Conservation (phyloP, 2,329 filamentous ascomycete species). For the Colletotrichum spinosum region DNA sequence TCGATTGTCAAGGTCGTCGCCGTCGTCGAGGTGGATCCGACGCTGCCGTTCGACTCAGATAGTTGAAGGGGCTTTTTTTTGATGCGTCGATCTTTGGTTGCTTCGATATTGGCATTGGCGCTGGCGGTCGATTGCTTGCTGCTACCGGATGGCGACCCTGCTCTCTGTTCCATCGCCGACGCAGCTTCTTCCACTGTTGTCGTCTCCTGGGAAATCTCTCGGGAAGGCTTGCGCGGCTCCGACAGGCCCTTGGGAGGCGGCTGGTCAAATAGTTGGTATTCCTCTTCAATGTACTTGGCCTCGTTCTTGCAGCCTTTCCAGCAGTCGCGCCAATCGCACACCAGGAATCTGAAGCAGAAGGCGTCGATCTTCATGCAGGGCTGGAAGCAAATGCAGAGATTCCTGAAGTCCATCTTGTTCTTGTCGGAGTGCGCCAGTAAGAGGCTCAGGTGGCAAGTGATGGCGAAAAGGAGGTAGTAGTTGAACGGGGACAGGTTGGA, state of each 20-base stretch:
- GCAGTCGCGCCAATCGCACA: slow-evolving; percentile 95
- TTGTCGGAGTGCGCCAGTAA: slow-evolving; percentile 91
- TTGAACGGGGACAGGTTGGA: slow-evolving; percentile 96
- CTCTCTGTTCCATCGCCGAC: slow-evolving; percentile 40
- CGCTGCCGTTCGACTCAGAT: slow-evolving; percentile 57
- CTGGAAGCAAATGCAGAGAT: slow-evolving; percentile 96
- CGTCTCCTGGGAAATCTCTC: slow-evolving; percentile 32
- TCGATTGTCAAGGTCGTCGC: slow-evolving; percentile 60
- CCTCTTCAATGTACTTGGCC: slow-evolving; percentile 79
- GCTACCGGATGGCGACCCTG: slow-evolving; percentile 72
- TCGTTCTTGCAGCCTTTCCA: slow-evolving; percentile 98
- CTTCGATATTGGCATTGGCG: slow-evolving; percentile 47
- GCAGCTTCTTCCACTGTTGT: slow-evolving; percentile 39
- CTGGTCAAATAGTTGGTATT: slow-evolving; percentile 71
- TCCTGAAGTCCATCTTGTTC: slow-evolving; percentile 98
- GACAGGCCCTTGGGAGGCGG: slow-evolving; percentile 64
- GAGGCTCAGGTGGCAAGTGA: slow-evolving; percentile 94
- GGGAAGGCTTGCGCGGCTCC: slow-evolving; percentile 43
- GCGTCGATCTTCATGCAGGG: slow-evolving; percentile 96
- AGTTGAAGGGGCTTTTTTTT: slow-evolving; percentile 59
- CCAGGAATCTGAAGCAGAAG: slow-evolving; percentile 94
- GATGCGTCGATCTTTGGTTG: slow-evolving; percentile 47
- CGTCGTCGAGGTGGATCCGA: slow-evolving; percentile 56
- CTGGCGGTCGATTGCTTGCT: slow-evolving; percentile 61
- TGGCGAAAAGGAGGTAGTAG: slow-evolving; percentile 97